Conservation (phyloP, 2,329 filamentous ascomycete genomes). For the Thelonectria olida region DNA sequence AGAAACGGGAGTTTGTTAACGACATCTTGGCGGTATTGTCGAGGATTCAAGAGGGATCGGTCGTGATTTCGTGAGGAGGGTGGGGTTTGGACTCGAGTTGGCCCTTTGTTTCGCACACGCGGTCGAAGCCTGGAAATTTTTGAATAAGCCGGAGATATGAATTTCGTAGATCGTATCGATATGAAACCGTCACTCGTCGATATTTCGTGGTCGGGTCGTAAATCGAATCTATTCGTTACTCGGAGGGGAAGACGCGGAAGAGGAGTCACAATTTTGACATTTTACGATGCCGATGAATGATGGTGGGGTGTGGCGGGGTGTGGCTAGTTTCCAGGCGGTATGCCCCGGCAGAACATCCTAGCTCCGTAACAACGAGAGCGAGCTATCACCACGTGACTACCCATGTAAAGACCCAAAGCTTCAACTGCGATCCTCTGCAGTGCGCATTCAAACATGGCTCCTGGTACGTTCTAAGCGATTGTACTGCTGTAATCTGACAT, state of each 20-base stretch:
- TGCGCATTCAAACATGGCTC: conserved; percentile 48
- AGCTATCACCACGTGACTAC: conserved; percentile 48
- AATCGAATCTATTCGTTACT: conserved; percentile 38
- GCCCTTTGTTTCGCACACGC: conserved; percentile 33
- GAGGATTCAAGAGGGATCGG: conserved; percentile 32
- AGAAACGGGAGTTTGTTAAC: conserved; percentile 96
- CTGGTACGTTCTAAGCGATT: conserved; percentile 44
- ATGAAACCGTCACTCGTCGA: conserved; percentile 19
- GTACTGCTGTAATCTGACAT: neutral
- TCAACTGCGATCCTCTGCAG: conserved; percentile 31
- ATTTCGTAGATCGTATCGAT: conserved; percentile 5
- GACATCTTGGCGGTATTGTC: conserved; percentile 76
- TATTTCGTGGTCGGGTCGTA: conserved; percentile 33
- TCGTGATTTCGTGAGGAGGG: conserved; percentile 39
- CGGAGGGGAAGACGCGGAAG: conserved; percentile 35
- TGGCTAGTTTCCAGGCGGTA: conserved; percentile 44
- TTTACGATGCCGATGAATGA: conserved; percentile 47
- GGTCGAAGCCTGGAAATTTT: conserved; percentile 25
- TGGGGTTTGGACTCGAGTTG: conserved; percentile 43
- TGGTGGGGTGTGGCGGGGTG: conserved; percentile 54
- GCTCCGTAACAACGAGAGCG: conserved; percentile 16
- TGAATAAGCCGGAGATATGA: neutral
- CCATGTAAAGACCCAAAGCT: conserved; percentile 48
- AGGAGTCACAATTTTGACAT: conserved; percentile 57
- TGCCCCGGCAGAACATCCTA: conserved; percentile 42